phyloP scores from a whole-genome alignment of 768 basidiomycete genomes.

The Tylopilus vinaceipallidus region DNA sequence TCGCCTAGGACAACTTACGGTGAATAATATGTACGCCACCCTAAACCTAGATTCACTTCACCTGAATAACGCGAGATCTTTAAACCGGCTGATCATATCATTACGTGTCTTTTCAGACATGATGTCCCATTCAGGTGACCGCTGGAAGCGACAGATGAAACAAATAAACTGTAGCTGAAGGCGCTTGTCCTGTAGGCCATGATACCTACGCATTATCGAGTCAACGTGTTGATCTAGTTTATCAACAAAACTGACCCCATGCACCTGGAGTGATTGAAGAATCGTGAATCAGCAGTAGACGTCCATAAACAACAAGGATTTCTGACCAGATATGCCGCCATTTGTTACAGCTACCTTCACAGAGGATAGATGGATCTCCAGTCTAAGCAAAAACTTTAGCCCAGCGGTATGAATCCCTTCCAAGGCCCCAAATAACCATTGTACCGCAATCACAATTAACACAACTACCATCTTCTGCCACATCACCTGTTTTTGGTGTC shows the following conservation, averaged over 20 bases:
- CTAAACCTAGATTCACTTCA: constrained; percentile 21
- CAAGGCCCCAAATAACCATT: constrained; percentile 33
- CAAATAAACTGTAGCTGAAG: constrained; percentile 64
- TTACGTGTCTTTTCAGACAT: constrained; percentile 56
- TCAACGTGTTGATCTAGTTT: not conserved
- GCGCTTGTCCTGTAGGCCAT: constrained; percentile 53
- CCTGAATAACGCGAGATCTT: constrained; percentile 73
- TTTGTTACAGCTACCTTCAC: constrained; percentile 68
- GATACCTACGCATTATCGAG: constrained; percentile 45
- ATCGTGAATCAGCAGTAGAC: not conserved
- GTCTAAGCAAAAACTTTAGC: constrained; percentile 35
- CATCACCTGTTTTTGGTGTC: constrained; percentile 10
- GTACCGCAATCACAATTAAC: constrained; percentile 73
- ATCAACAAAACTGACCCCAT: constrained; percentile 33
- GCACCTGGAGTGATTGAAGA: constrained; percentile 27
- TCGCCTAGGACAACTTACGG: constrained; percentile 39
- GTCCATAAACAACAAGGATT: not conserved
- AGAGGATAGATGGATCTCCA: constrained; percentile 57
- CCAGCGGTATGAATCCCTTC: not conserved
- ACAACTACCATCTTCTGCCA: constrained; percentile 35
- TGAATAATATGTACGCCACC: not conserved
- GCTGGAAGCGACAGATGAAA: constrained; percentile 72
- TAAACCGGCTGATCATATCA: constrained; percentile 60
- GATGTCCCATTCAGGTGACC: constrained; percentile 67
- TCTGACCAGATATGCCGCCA: constrained; percentile 80